phyloP scores from a whole-genome alignment of 306 rosid genomes.

The Oemleria cerasiformis region DNA sequence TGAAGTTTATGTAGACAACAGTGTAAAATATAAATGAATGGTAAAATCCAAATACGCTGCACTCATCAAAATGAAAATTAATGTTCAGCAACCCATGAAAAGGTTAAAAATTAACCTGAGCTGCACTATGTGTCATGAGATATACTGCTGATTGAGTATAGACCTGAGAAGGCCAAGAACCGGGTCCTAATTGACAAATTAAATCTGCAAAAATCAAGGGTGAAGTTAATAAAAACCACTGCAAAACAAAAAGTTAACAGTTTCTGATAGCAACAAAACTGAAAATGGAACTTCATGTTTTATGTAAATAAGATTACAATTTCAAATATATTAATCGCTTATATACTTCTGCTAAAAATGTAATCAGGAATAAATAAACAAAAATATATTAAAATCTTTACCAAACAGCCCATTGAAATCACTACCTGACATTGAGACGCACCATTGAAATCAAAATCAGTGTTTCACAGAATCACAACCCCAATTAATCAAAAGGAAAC shows the following conservation, averaged over 20 bases:
- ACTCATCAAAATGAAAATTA: too few relatives aligned
- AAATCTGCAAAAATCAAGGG: constrained; percentile 54
- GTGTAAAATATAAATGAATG: background rate
- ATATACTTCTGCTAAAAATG: too few relatives aligned
- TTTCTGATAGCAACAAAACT: too few relatives aligned
- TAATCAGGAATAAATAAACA: too few relatives aligned
- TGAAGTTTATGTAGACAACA: background rate
- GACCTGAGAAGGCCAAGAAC: constrained; percentile 82
- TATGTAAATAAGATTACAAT: background rate
- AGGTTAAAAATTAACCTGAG: constrained; percentile 58
- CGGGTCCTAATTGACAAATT: constrained; percentile 98
- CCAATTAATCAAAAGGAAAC: too few relatives aligned
- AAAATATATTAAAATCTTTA: too few relatives aligned
- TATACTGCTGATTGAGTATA: constrained; percentile 88
- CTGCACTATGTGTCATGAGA: constrained; percentile 98
- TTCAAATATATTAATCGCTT: too few relatives aligned
- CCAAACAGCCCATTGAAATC: too few relatives aligned
- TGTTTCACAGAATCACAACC: too few relatives aligned
- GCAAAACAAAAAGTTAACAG: constrained; percentile 10
- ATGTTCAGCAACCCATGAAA: background rate
- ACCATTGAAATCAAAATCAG: too few relatives aligned
- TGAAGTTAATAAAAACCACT: constrained; percentile 21
- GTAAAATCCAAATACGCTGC: background rate
- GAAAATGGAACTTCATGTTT: background rate
- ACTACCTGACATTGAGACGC: too few relatives aligned